These are phyloP conservation scores for Aquilaria sinensis DNA, from an alignment of 345 rosid genomes.

Conservation along the genomic window DNA sequence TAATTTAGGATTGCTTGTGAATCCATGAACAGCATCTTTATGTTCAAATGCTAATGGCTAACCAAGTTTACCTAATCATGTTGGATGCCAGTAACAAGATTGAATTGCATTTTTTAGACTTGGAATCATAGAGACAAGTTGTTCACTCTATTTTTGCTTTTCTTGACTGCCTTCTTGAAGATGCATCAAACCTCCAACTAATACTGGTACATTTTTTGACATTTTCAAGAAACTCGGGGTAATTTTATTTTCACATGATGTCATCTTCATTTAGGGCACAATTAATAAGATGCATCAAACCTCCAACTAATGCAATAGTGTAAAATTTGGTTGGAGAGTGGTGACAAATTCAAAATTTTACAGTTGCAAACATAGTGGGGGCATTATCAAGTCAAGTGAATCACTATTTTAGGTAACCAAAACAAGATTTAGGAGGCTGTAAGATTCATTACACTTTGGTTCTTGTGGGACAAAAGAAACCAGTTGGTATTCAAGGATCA, in stretches of 20 bases:
- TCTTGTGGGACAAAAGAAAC: no score
- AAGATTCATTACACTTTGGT: no score
- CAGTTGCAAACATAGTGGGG: no score
- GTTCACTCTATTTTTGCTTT: slow-evolving; percentile 66
- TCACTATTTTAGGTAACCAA: no score
- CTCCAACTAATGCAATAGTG: no score
- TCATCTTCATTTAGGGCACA: background rate
- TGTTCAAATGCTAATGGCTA: background rate
- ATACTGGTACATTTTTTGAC: slow-evolving; percentile 36
- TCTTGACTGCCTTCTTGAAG: slow-evolving; percentile 53
- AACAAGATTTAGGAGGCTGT: no score
- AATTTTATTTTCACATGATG: slow-evolving; percentile 4
- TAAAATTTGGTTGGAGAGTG: no score
- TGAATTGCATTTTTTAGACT: slow-evolving; percentile 68
- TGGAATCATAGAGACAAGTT: slow-evolving; percentile 69
- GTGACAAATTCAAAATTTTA: no score
- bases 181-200: slow-evolving; percentile 36
- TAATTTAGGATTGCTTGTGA: background rate
- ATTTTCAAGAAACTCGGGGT: background rate
- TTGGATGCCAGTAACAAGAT: slow-evolving; percentile 35
- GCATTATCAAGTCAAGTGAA: no score
- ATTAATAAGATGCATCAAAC: no score
- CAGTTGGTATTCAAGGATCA: no score
- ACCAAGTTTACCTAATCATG: slow-evolving; percentile 16
- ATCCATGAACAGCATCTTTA: background rate